These are phyloP conservation scores for Cunninghamia lanceolata DNA, from an alignment of 75 land plant genomes.

Conservation along the genomic window DNA sequence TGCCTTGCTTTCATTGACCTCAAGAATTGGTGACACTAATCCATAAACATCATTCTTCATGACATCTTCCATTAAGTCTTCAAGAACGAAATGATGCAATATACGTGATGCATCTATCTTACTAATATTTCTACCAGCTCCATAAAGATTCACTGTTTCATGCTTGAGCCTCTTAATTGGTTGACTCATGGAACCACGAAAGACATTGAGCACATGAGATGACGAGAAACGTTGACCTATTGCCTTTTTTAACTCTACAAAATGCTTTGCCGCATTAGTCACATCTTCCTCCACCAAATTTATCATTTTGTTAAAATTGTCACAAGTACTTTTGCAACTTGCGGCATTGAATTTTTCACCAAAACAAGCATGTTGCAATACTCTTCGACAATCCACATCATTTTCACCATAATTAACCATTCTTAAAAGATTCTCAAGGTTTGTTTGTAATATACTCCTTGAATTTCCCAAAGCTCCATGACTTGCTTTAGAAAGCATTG, in stretches of 20 bases:
- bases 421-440: conserved; percentile 79
- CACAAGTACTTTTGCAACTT: conserved; percentile 79
- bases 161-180: conserved; percentile 78
- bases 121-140: conserved; percentile 81
- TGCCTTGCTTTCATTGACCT: conserved; percentile 77
- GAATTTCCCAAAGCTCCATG: conserved; percentile 21
- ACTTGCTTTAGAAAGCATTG: conserved; percentile 26
- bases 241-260: conserved; percentile 76
- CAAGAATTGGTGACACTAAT: conserved; percentile 81
- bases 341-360: conserved; percentile 88
- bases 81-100: conserved; percentile 75
- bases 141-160: conserved; percentile 72
- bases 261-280: conserved; percentile 69
- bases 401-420: conserved; percentile 98
- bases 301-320: conserved; percentile 69
- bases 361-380: conserved; percentile 88
- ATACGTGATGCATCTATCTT: conserved; percentile 86
- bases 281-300: conserved; percentile 82
- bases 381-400: conserved; percentile 91
- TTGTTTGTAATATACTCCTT: conserved; percentile 56
- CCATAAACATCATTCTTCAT: conserved; percentile 95
- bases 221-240: conserved; percentile 75
- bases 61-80: conserved; percentile 77
- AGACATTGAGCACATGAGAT: conserved; percentile 89
- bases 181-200: conserved; percentile 87